Percentiles rank a stretch among this genome's conserved stretches.
Conservation (phyloP, 2,329 filamentous ascomycete species). For the Plenodomus lindquistii region DNA sequence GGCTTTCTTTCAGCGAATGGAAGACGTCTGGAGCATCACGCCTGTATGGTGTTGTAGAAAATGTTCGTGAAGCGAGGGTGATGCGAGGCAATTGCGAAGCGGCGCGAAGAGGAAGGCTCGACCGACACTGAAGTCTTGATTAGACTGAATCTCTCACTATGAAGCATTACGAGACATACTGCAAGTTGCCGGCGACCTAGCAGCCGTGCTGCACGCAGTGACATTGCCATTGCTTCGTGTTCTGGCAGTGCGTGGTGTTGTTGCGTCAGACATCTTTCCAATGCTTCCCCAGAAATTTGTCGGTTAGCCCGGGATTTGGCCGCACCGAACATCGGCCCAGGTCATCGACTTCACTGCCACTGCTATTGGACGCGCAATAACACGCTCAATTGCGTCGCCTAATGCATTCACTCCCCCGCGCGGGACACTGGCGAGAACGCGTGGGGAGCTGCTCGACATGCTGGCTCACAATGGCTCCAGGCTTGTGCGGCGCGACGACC, state of each 20-base stretch:
- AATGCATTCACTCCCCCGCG: constrained; percentile 18
- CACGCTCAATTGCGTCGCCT: constrained; percentile 26
- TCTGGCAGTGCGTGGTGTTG: constrained; percentile 18
- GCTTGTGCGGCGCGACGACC: constrained; percentile 11
- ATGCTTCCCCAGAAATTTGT: constrained; percentile 27
- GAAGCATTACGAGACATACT: constrained; percentile 21
- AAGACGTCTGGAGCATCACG: constrained; percentile 51
- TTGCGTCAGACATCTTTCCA: constrained; percentile 12
- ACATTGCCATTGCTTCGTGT: constrained; percentile 41
- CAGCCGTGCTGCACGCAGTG: constrained; percentile 39
- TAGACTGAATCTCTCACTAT: constrained; percentile 9
- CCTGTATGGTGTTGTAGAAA: constrained; percentile 27
- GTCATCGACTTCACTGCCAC: constrained; percentile 33
- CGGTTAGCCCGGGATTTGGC: constrained; percentile 21
- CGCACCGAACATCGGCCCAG: constrained; percentile 34
- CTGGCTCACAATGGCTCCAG: constrained; percentile 1
- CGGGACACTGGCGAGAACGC: constrained; percentile 4
- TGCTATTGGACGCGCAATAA: constrained; percentile 30
- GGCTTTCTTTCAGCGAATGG: constrained; percentile 64
- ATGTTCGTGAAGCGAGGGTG: constrained; percentile 27
- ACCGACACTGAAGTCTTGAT: constrained; percentile 24
- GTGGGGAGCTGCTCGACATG: neutral
- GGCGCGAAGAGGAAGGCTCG: constrained; percentile 31
- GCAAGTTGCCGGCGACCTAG: constrained; percentile 34
- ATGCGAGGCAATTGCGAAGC: constrained; percentile 28